Evolutionary conservation across 2,329 filamentous ascomycete species (phyloP), one percentile per base, ranked within the genome.

Genomic region (Phaeophleospora eucalypticola): DNA sequence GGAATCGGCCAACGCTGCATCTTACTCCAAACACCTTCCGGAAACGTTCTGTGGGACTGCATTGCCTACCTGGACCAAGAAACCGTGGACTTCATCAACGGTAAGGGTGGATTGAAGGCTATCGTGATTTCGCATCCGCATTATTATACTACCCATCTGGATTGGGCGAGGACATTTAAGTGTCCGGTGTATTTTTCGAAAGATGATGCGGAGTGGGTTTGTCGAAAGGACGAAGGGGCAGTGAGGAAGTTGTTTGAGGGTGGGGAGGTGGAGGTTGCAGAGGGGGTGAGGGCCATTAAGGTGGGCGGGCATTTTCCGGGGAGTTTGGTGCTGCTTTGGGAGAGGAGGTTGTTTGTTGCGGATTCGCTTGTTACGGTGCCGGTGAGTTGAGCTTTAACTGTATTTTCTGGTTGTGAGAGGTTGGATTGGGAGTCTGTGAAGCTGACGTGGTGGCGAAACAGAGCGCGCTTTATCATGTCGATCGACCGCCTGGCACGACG

Each of bases 31-130:
- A 87, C 85, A 0, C 71, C 78, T 0, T 48, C 66, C 0, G 86
- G 87, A 0, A 90, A 90, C 62, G 67, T 93, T 1, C 77, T 93
- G 1, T 94, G 87, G 87, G 88, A 93, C 66, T 82, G 84, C 52
- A 72, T 93, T 46, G 77, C 86, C 0, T 80, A 82, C 53, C 69
- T 93, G 2, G 84, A 90, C 62, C 67, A 76, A 1, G 74, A 75
- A 3, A 90, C 86, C 0, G 66, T 86, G 0, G 61, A 68, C 0
- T 71, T 69, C 41, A 80, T 91, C 57, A 72, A 77, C 4, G 63
- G 61, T 0, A 71, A 82, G 4, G 87, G 87, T 36, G 86, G 85
- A 0, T 61, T 94, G 10, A 71, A 71, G 27, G 86, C 83, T 0
- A 89, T 93, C 37, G 81, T 75, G 0, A 67, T 68, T 43, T 58